Evolutionary conservation across 192 early-diverging fungal genomes (phyloP).

Genomic region (Ambispora gerdemannii): DNA sequence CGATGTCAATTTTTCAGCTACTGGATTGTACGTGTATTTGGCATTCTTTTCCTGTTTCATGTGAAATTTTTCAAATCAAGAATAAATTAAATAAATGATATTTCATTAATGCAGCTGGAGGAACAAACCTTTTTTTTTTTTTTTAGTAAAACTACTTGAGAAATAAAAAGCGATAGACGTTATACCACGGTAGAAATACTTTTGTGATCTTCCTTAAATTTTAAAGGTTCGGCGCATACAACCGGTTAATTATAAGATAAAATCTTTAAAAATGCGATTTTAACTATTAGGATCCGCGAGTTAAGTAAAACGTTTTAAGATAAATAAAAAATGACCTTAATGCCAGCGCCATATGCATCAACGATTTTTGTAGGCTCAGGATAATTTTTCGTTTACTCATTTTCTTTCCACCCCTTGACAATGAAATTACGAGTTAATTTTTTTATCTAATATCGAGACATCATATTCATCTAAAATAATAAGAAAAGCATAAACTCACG

Average conservation of each 20-base stretch:
- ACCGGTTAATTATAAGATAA: constrained; percentile 97
- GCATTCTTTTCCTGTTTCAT: constrained; percentile 5
- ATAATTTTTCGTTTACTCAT: constrained; percentile 99
- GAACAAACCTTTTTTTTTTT: too few relatives aligned
- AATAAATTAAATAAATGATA: constrained; percentile 1
- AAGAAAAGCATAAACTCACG: constrained; percentile 37
- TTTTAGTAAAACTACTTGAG: constrained; percentile 85
- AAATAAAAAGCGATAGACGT: constrained; percentile 92
- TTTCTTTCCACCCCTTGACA: constrained; percentile 90
- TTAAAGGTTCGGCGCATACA: constrained; percentile 91
- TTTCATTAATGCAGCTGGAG: background rate
- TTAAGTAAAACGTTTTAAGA: too few relatives aligned
- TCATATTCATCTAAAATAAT: too few relatives aligned
- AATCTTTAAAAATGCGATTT: too few relatives aligned
- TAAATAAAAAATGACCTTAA: too few relatives aligned
- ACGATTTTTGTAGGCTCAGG: constrained; percentile 85
- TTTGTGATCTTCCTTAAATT: constrained; percentile 96
- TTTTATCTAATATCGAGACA: too few relatives aligned
- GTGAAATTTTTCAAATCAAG: background rate
- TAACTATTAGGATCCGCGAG: too few relatives aligned
- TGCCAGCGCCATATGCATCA: constrained; percentile 87
- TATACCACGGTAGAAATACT: constrained; percentile 98
- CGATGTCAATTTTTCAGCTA: constrained; percentile 69
- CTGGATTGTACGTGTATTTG: constrained; percentile 79
- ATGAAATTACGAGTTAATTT: too few relatives aligned